These are phyloP conservation scores for Chaetomiaceae sp. DNA, from an alignment of 2,329 filamentous ascomycete genomes.

Conservation along the genomic window DNA sequence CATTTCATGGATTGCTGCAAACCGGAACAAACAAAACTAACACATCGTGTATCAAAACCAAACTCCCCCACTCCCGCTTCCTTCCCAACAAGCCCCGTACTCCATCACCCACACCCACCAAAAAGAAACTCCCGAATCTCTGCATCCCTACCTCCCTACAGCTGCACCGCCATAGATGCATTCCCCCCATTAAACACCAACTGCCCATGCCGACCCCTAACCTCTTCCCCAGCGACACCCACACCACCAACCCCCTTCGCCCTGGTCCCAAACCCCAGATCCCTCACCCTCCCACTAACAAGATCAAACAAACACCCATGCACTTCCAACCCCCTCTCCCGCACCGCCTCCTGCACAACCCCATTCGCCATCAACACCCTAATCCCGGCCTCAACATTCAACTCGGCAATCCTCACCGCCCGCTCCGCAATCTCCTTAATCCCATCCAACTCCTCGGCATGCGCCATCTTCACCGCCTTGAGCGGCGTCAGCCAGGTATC, in stretches of 20 bases:
- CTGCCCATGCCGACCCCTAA: conserved; percentile 45
- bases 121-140: not conserved
- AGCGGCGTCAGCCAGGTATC: conserved; percentile 53
- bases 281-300: conserved; percentile 42
- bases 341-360: conserved; percentile 64
- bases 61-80: no score
- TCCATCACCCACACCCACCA: not conserved
- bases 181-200: conserved; percentile 43
- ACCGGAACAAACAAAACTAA: no score
- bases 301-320: conserved; percentile 75
- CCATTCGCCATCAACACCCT: conserved; percentile 63
- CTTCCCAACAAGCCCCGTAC: no score
- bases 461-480: conserved; percentile 38
- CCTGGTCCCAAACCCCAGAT: conserved; percentile 43
- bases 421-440: conserved; percentile 51
- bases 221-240: conserved; percentile 24
- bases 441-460: conserved; percentile 52
- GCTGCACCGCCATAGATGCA: conserved; percentile 34
- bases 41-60: no score
- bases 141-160: not conserved
- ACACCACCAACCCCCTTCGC: conserved; percentile 11
- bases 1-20: no score
- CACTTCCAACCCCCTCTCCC: conserved; percentile 64
- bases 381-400: conserved; percentile 69
- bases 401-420: conserved; percentile 61